Evolutionary conservation across 78 protist genomes (phyloP).

Genomic region (slime mould (Dictyostelium discoideum)): DNA sequence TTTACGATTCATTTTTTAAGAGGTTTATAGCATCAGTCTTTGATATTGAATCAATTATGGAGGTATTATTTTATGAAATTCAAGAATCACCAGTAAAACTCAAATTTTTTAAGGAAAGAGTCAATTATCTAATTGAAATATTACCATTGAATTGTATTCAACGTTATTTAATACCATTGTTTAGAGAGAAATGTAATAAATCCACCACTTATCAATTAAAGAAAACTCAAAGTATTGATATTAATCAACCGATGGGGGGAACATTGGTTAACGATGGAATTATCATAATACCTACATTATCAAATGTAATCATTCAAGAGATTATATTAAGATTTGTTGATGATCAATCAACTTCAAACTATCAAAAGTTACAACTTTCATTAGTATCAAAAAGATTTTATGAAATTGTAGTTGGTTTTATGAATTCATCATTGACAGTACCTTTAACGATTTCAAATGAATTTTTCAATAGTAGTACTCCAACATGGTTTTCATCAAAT

Average conservation of each 20-base stretch:
- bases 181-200: not conserved
- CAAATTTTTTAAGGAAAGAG: not conserved
- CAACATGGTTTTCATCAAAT: not conserved
- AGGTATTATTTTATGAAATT: not conserved
- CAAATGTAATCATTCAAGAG: not conserved
- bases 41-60: not conserved
- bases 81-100: not conserved
- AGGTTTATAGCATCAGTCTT: not conserved
- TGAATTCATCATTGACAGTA: not conserved
- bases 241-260: not conserved
- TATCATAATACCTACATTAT: not conserved
- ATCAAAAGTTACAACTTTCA: not conserved
- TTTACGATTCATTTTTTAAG: not conserved
- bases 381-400: not conserved
- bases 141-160: not conserved
- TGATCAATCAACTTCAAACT: not conserved
- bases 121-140: not conserved
- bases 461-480: not conserved
- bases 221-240: not conserved
- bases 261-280: not conserved
- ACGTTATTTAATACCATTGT: not conserved
- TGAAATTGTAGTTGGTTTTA: not conserved
- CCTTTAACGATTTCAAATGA: not conserved
- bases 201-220: not conserved
- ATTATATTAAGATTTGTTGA: not conserved